Conservation (phyloP, 352 stramenopile species). For the Globisporangium mamillatum region DNA sequence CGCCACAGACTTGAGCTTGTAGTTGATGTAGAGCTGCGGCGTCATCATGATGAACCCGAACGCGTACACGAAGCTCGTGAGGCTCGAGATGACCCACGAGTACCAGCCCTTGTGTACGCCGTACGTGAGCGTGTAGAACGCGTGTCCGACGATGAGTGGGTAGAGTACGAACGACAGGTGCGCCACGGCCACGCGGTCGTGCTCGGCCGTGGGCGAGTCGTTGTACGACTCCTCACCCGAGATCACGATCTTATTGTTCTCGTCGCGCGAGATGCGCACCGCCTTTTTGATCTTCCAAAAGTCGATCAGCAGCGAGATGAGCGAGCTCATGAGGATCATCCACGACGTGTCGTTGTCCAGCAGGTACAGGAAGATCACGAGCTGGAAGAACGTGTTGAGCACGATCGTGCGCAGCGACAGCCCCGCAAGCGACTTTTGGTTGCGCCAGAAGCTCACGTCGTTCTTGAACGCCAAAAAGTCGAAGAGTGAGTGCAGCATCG, state of each 20-base stretch:
- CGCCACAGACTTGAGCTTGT: slow-evolving; percentile 96
- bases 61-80: slow-evolving; percentile 98
- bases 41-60: slow-evolving; percentile 99
- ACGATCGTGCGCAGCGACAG: slow-evolving; percentile 93
- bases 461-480: slow-evolving; percentile 99
- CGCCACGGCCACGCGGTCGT: slow-evolving; percentile 81
- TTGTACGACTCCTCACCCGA: slow-evolving; percentile 83
- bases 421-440: slow-evolving; percentile 96
- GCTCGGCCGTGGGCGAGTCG: slow-evolving; percentile 73
- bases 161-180: slow-evolving; percentile 86
- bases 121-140: slow-evolving; percentile 93
- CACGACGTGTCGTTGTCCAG: slow-evolving; percentile 97
- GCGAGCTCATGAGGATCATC: slow-evolving; percentile 91
- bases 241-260: slow-evolving; percentile 78
- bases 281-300: slow-evolving; percentile 94
- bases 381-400: slow-evolving; percentile 96
- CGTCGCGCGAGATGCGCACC: slow-evolving; percentile 78
- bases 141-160: slow-evolving; percentile 91
- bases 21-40: slow-evolving; percentile 98
- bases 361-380: slow-evolving; percentile 97
- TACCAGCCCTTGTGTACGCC: slow-evolving; percentile 96
- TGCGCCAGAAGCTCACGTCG: slow-evolving; percentile 98
- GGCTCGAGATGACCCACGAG: slow-evolving; percentile 94
- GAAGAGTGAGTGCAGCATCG: slow-evolving; percentile 97
- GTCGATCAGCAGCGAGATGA: slow-evolving; percentile 84